These are phyloP conservation scores for Yamadazyma epiphylla DNA, from an alignment of 1,139 yeast genomes.

Conservation along the genomic window DNA sequence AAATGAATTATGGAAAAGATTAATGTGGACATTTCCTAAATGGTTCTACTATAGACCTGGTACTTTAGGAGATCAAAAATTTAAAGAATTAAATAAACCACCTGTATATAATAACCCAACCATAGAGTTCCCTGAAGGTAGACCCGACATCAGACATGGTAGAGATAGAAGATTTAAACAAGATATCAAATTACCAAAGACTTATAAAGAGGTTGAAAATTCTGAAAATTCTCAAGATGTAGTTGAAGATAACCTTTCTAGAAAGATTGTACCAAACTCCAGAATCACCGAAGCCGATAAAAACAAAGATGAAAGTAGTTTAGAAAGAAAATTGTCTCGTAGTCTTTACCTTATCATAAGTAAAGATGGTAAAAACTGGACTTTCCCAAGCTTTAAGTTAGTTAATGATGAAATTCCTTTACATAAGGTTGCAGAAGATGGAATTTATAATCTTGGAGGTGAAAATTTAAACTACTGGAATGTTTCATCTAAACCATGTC, in stretches of 20 bases:
- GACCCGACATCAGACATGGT: constrained; percentile 80
- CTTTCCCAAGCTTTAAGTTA: constrained; percentile 63
- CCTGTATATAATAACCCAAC: constrained; percentile 73
- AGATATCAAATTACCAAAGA: constrained; percentile 65
- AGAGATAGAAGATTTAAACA: constrained; percentile 88
- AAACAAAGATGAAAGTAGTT: constrained; percentile 54
- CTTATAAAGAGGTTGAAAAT: constrained; percentile 39
- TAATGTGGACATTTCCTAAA: constrained; percentile 97
- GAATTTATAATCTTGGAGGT: constrained; percentile 72
- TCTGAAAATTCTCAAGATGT: constrained; percentile 34
- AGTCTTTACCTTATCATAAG: constrained; percentile 73
- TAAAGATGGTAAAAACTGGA: constrained; percentile 55
- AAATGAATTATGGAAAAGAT: constrained; percentile 77
- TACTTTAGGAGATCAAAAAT: constrained; percentile 81
- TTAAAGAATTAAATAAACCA: constrained; percentile 67
- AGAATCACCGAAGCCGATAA: constrained; percentile 77
- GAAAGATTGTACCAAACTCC: constrained; percentile 68
- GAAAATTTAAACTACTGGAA: constrained; percentile 77
- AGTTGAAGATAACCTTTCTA: constrained; percentile 50
- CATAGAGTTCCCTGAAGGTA: constrained; percentile 75
- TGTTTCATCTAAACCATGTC: constrained; percentile 86
- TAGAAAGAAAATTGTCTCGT: constrained; percentile 76
- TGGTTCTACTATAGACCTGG: constrained; percentile 92
- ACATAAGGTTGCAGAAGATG: constrained; percentile 73
- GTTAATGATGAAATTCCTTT: constrained; percentile 41